phyloP scores from a whole-genome alignment of 495 filamentous ascomycete genomes.

The Aspergillus mulundensis region DNA sequence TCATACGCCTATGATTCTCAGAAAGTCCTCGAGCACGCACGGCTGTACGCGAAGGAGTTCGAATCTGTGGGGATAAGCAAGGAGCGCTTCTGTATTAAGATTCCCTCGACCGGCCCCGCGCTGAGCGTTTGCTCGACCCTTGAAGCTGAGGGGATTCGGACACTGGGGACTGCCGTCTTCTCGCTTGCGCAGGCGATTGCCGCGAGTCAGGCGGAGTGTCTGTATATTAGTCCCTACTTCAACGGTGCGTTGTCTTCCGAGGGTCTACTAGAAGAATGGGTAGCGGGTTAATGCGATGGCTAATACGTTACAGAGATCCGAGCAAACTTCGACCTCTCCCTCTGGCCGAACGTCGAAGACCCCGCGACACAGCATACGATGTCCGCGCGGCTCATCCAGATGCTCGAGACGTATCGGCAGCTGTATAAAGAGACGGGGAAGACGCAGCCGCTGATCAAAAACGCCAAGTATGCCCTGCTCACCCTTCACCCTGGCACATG shows the following conservation, averaged over 20 bases:
- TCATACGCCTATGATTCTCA: slow-evolving; percentile 31
- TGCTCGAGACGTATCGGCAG: slow-evolving; percentile 31
- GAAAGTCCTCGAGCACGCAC: slow-evolving; percentile 35
- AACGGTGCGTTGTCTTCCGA: too few species aligned
- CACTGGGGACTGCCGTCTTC: slow-evolving; percentile 56
- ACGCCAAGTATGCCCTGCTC: slow-evolving; percentile 40
- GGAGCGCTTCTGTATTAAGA: slow-evolving; percentile 55
- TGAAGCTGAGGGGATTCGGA: slow-evolving; percentile 43
- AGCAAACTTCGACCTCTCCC: slow-evolving; percentile 13
- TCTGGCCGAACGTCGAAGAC: slow-evolving; percentile 25
- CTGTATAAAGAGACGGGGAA: slow-evolving; percentile 40
- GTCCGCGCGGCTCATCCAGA: slow-evolving; percentile 35
- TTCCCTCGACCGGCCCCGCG: slow-evolving; percentile 56
- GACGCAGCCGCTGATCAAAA: slow-evolving; percentile 38
- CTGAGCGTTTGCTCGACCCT: slow-evolving; percentile 51
- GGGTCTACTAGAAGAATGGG: not conserved
- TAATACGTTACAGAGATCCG: not conserved
- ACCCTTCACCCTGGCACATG: too few species aligned
- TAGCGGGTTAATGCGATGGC: not conserved
- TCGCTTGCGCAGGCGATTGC: slow-evolving; percentile 53
- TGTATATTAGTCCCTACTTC: slow-evolving; percentile 54
- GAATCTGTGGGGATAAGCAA: slow-evolving; percentile 32
- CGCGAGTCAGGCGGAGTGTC: slow-evolving; percentile 48
- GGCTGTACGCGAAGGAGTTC: slow-evolving; percentile 37
- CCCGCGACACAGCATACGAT: slow-evolving; percentile 36